Percentiles rank a stretch among this genome's conserved stretches.
Conservation (phyloP, 2,329 filamentous ascomycete species). For the Calycina herbarum region DNA sequence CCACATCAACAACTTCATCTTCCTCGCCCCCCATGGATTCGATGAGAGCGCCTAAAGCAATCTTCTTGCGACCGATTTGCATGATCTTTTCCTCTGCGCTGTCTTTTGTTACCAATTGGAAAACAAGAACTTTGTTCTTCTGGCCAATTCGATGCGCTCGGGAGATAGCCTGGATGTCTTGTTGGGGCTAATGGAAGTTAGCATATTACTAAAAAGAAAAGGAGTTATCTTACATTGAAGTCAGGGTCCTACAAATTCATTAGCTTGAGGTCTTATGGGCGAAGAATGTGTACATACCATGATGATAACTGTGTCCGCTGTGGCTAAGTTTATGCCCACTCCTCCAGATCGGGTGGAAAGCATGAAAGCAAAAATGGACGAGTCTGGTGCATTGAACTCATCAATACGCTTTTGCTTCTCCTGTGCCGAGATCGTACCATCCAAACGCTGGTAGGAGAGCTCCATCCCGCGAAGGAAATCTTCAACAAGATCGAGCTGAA, state of each 20-base stretch:
- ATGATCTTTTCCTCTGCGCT: constrained; percentile 95
- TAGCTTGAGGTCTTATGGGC: constrained; percentile 12
- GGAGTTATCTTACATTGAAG: constrained; percentile 30
- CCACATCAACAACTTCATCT: constrained; percentile 74
- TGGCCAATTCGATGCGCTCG: constrained; percentile 96
- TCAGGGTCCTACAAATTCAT: constrained; percentile 34
- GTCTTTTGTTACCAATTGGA: constrained; percentile 87
- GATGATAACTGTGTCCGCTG: constrained; percentile 96
- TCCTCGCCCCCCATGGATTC: constrained; percentile 88
- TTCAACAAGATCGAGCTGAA: constrained; percentile 85
- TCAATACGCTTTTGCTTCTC: constrained; percentile 96
- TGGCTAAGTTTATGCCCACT: constrained; percentile 95
- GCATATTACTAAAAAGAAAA: constrained; percentile 7
- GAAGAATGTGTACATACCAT: constrained; percentile 78
- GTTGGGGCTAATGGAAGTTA: constrained; percentile 69
- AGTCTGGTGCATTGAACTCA: constrained; percentile 83
- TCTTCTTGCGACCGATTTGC: constrained; percentile 92
- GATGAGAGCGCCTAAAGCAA: constrained; percentile 92
- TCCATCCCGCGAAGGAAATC: constrained; percentile 82
- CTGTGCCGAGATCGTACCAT: constrained; percentile 77
- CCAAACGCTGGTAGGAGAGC: constrained; percentile 74
- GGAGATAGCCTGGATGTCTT: constrained; percentile 93
- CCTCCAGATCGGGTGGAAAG: constrained; percentile 93
- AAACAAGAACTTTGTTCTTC: constrained; percentile 91
- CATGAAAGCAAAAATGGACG: constrained; percentile 83